Base-by-base conservation (phyloP, 768 basidiomycete species). In the Holtermannia corniformis region DNA sequence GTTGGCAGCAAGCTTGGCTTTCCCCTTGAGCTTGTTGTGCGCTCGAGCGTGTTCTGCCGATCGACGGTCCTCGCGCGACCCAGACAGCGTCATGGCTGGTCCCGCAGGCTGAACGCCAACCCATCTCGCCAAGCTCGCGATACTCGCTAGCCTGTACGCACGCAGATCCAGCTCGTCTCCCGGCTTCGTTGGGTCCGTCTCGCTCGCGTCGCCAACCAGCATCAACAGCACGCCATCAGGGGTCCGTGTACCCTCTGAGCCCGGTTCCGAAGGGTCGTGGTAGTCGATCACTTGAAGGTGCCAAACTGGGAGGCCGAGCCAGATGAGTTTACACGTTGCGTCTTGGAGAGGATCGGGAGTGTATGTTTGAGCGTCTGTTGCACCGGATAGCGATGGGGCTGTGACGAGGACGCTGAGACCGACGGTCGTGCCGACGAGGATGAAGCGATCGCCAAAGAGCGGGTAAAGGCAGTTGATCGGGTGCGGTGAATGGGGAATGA, bases 221-320 rank as follows among this genome's bases (percentile, higher is more conserved):
- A 62, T 13, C 42, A 51, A 41, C 16, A 57, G 44, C 21, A 55
- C 45, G 2, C 57, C 55, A 22, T 41, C 22, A n/a, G n/a, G n/a
- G n/a, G n/a, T n/a, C n/a, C n/a, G n/a, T n/a, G n/a, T n/a, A 16
- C 46, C 49, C 44, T 45, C 50, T 19, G 41, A 37, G 1, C 42
- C 50, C 7, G 50, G 42, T 11, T 12, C 46, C 27, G n/a, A 23
- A 12, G 28, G 24, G 28, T 19, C 46, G 47, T 5, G 59, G 26
- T 1, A 56, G 23, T 20, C 50, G 45, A 13, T 37, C 7, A 16
- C 32, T 37, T 37, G 10, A 7, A 62, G 53, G 19, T 56, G 55
- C 61, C 61, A 62, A 19, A 62, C 61, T 4, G 57, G 49, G 16
- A 62, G 26, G 4, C 54, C 52, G 5, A 47, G 44, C 61, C 61